A percentile compares a stretch with the other conserved stretches of the same genome.
These are phyloP conservation scores for Saururus chinensis DNA, from an alignment of 164 flowering plant genomes.

Conservation along the genomic window DNA sequence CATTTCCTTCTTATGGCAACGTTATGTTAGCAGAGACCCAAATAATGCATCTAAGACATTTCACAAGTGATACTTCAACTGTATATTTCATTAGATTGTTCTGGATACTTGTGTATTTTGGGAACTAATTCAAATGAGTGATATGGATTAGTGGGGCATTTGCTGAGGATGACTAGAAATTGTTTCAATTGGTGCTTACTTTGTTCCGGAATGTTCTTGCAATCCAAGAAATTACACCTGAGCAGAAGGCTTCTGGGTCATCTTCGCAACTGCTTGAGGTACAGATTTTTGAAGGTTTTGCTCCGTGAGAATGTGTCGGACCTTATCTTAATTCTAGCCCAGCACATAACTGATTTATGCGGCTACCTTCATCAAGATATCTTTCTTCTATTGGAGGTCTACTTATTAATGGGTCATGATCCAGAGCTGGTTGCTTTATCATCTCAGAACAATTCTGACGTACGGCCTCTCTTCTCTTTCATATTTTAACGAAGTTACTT, in stretches of 20 bases:
- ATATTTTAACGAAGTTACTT: neutral
- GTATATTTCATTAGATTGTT: neutral
- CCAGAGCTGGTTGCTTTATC: conserved; percentile 61
- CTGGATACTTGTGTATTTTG: neutral
- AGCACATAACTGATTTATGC: conserved; percentile 53
- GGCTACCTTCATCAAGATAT: conserved; percentile 72
- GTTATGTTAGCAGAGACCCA: too few species aligned
- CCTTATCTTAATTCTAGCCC: conserved; percentile 57
- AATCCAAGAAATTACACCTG: conserved; percentile 61
- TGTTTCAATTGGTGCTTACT: conserved; percentile 88
- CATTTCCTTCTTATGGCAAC: too few species aligned
- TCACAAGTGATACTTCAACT: too few species aligned
- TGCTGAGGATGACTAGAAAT: conserved; percentile 94
- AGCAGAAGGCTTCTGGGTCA: conserved; percentile 63
- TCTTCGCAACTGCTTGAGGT: conserved; percentile 55
- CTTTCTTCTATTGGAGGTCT: conserved; percentile 72
- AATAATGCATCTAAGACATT: too few species aligned
- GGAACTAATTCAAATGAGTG: neutral
- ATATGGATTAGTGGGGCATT: conserved; percentile 45
- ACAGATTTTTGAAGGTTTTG: conserved; percentile 64
- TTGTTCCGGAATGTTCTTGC: conserved; percentile 82
- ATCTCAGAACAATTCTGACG: conserved; percentile 37
- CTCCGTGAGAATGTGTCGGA: conserved; percentile 89
- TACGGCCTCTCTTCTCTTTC: conserved; percentile 13
- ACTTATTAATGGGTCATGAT: conserved; percentile 71